Evolutionary conservation across 2,329 filamentous ascomycete species (phyloP).

Genomic region (Amesomyces nigricolor): DNA sequence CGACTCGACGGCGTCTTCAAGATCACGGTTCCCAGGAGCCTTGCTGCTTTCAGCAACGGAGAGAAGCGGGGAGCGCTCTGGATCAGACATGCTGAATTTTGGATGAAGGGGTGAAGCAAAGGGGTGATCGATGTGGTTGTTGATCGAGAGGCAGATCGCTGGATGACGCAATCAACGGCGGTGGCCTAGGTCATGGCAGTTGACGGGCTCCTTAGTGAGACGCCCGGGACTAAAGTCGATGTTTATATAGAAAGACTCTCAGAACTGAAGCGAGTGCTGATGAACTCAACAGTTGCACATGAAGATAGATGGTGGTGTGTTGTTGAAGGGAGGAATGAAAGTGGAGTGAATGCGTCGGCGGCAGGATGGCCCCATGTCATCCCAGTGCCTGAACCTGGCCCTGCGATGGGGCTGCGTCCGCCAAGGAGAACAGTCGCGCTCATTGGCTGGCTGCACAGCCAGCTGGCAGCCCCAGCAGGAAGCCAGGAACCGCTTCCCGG

Average conservation of each 20-base stretch:
- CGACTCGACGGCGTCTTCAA: slow-evolving; percentile 36
- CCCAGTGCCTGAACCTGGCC: slow-evolving; percentile 1
- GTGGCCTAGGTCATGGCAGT: slow-evolving; percentile 8
- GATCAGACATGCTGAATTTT: slow-evolving; percentile 36
- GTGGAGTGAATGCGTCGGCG: neutral
- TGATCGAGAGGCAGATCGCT: neutral
- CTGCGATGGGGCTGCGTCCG: neutral
- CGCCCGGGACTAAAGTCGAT: neutral
- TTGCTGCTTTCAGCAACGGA: slow-evolving; percentile 32
- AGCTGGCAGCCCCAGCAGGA: neutral
- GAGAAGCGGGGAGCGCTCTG: slow-evolving; percentile 43
- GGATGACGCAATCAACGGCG: slow-evolving; percentile 7
- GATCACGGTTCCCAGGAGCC: slow-evolving; percentile 22
- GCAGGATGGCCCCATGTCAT: neutral
- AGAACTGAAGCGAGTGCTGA: too few species aligned
- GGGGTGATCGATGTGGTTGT: neutral
- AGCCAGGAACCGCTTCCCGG: neutral
- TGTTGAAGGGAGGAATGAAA: too few species aligned
- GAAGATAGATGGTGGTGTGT: neutral
- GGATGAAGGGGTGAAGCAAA: neutral
- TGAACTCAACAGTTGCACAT: neutral
- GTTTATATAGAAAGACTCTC: neutral
- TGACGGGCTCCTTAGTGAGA: neutral
- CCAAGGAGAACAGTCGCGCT: neutral
- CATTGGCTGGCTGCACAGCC: slow-evolving; percentile 4